Percentiles rank a stretch among this genome's conserved stretches.
Evolutionary conservation across 768 basidiomycete genomes (phyloP).

Genomic region (Leccinum barrowsii): DNA sequence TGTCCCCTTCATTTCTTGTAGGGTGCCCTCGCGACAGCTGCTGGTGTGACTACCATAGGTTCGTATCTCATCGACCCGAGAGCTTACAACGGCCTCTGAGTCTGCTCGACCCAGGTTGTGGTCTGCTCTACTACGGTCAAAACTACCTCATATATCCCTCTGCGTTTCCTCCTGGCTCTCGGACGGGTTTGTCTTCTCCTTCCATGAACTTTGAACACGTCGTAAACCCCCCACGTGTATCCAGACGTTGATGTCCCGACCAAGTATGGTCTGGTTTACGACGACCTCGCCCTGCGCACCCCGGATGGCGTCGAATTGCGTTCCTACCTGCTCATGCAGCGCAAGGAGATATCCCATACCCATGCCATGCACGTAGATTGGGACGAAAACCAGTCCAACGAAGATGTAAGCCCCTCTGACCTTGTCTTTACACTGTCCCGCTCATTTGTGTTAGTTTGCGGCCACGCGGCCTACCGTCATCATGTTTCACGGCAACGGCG

Average conservation of each 20-base stretch:
- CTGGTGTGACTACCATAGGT: constrained; percentile 58
- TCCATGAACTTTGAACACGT: not conserved
- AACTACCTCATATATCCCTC: constrained; percentile 90
- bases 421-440: not conserved
- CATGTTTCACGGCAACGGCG: constrained; percentile 92
- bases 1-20: constrained; percentile 13
- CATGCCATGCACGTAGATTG: constrained; percentile 35
- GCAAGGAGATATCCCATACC: constrained; percentile 40
- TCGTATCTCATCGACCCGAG: constrained; percentile 5
- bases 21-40: constrained; percentile 55
- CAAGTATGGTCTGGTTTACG: constrained; percentile 69
- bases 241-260: constrained; percentile 69
- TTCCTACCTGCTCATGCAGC: constrained; percentile 75
- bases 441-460: constrained; percentile 34
- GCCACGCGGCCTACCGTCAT: constrained; percentile 74
- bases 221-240: not conserved
- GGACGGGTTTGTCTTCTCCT: constrained; percentile 53
- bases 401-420: constrained; percentile 45
- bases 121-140: constrained; percentile 83
- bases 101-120: constrained; percentile 45
- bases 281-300: constrained; percentile 69
- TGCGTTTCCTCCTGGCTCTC: constrained; percentile 74
- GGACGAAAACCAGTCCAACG: constrained; percentile 44
- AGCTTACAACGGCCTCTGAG: not conserved
- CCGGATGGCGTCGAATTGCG: constrained; percentile 68